These are phyloP conservation scores for Aspergillus piperis DNA, from an alignment of 2,329 filamentous ascomycete genomes.

Conservation along the genomic window DNA sequence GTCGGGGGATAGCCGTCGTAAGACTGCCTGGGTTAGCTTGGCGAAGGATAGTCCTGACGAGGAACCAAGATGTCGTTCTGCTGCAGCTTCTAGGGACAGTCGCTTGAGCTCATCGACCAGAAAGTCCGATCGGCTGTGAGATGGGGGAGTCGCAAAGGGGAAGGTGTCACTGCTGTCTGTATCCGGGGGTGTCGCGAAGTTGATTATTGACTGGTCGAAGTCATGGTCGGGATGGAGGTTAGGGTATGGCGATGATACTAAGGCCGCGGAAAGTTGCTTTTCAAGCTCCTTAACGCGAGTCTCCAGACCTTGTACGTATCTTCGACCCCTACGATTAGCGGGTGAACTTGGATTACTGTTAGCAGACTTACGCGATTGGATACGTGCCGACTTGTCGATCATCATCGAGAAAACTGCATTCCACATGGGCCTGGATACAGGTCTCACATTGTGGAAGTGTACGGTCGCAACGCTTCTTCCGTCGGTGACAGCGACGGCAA, in stretches of 20 bases:
- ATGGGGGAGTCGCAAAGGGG: not conserved
- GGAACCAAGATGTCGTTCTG: slow-evolving; percentile 49
- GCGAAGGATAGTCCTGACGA: slow-evolving; percentile 51
- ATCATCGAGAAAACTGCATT: slow-evolving; percentile 47
- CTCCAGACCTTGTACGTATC: slow-evolving; percentile 41
- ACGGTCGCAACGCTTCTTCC: slow-evolving; percentile 49
- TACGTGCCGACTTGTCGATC: slow-evolving; percentile 44
- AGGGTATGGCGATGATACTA: not conserved
- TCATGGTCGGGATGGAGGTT: not conserved
- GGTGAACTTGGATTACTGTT: not conserved
- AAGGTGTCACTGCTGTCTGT: slow-evolving; percentile 4
- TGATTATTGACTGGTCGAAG: slow-evolving; percentile 9
- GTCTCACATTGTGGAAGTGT: slow-evolving; percentile 43
- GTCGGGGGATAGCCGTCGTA: slow-evolving; percentile 47
- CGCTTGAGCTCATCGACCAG: slow-evolving; percentile 40
- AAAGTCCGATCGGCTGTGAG: slow-evolving; percentile 18
- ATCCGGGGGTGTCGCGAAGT: slow-evolving; percentile 1
- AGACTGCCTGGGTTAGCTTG: slow-evolving; percentile 45
- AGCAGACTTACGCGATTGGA: slow-evolving; percentile 41
- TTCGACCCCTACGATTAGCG: slow-evolving; percentile 7
- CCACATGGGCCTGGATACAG: slow-evolving; percentile 39
- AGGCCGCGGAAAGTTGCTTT: slow-evolving; percentile 17
- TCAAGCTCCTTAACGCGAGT: slow-evolving; percentile 28
- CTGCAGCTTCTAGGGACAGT: slow-evolving; percentile 47
- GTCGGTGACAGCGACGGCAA: slow-evolving; percentile 45